Evolutionary conservation across 768 basidiomycete genomes (phyloP), one percentile per base, ranked within the genome.

Genomic region (Podaxis rugospora): DNA sequence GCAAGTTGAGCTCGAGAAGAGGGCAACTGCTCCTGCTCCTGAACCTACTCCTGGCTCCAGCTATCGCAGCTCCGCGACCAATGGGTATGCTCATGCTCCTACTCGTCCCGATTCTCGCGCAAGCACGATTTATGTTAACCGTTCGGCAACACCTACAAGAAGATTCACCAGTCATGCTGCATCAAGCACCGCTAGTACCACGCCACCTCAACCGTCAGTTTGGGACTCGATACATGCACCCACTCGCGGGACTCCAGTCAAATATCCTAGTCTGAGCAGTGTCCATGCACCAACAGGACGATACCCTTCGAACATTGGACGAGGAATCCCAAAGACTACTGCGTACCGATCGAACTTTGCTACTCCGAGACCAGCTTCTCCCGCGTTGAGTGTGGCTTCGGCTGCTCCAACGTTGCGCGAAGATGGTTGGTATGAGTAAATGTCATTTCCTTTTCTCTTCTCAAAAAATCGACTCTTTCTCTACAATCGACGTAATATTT

Each of bases 401-500:
- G 77, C 83, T 28, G 80, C 86, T 7, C 89, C 88, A 5, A 92
- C 89, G 0, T 76, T 84, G 61, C 84, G 83, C 44, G 78, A 85
- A 1, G 87, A 93, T 51, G 92, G 92, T 37, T 94, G 92, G 92
- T 93, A 85, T 83, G 75, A 77, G 66, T 90, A 77, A 75, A 63
- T 56, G 32, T 50, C 46, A 18, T 21, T 55, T 52, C 36, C 37
- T 13, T 21, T 23, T 57, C 23, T 65, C 62, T 59, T 53, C 54
- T 52, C 65, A 49, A 59, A 62, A 65, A 61, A 62, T 53, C 62
- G 60, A 58, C 49, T 59, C 44, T 57, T 55, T 42, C 42, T 57
- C 54, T 57, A 21, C 39, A 58, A 40, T 61, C 55, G 37, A 39
- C 28, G 47, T 54, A 47, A 25, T 40, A 44, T 63, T 44, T 53